Evolutionary conservation across 2,329 filamentous ascomycete species (phyloP).

Genomic region (Sclerotinia sclerotiorum): DNA sequence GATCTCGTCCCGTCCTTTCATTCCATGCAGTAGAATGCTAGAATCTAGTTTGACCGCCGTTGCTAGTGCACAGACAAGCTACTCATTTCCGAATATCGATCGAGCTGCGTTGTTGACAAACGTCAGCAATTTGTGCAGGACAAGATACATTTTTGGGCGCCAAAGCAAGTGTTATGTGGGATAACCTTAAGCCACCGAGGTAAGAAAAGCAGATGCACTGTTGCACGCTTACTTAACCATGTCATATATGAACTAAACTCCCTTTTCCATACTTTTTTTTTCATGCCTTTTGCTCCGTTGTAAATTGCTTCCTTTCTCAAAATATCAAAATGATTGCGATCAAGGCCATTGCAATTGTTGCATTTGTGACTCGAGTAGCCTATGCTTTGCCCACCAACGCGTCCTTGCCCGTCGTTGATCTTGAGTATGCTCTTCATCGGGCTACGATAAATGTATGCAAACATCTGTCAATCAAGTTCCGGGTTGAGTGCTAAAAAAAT

Average conservation of each 20-base stretch:
- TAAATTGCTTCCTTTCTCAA: slow-evolving; percentile 6
- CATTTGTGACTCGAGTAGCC: background rate
- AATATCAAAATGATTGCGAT: slow-evolving; percentile 16
- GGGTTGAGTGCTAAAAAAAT: slow-evolving; percentile 21
- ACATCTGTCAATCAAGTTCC: background rate
- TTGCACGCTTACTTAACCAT: background rate
- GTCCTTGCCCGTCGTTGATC: slow-evolving; percentile 36
- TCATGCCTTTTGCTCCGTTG: background rate
- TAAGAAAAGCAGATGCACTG: background rate
- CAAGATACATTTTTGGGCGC: background rate
- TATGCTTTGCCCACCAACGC: slow-evolving; percentile 18
- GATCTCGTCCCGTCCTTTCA: background rate
- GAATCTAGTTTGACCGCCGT: background rate
- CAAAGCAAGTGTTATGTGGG: background rate
- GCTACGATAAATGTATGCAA: slow-evolving; percentile 37
- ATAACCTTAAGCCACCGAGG: slow-evolving; percentile 8
- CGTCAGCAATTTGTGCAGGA: background rate
- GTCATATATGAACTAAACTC: slow-evolving; percentile 3
- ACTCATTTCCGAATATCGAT: slow-evolving; percentile 8
- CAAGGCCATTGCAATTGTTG: slow-evolving; percentile 8
- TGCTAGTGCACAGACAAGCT: background rate
- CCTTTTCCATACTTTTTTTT: background rate
- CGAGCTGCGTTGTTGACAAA: background rate
- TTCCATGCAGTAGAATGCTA: background rate
- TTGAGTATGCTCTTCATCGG: slow-evolving; percentile 39